Base-by-base conservation (phyloP, 768 basidiomycete genomes). In the Rhizopogon roseolus region DNA sequence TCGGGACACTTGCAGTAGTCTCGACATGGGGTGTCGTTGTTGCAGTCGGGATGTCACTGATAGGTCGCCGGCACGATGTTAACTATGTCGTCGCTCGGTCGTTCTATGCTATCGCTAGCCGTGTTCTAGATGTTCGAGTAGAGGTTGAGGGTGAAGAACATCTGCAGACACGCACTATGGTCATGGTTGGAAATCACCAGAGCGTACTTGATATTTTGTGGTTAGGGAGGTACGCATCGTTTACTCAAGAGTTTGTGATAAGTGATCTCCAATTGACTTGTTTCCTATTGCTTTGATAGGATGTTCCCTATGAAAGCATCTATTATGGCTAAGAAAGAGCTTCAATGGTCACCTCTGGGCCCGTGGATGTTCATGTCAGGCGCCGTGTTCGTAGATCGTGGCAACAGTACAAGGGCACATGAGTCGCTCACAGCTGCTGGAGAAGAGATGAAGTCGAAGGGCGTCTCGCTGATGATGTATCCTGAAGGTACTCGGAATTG, bases 401-500 rank as follows among this genome's bases (percentile, higher is more conserved):
- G 88, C 46, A 92, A 93, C 69, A 86, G 79, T 59, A 68, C 80
- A 25, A 73, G 77, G 19, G 96, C 97, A 0, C 72, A 94, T 16
- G 77, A 76, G 49, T 91, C 91, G 10, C 75, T 99, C 50, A 78
- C 78, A 49, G 80, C 80, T 14, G 96, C 93, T 0, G 91, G 86
- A 1, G 78, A 88, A 60, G 75, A 79, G 40, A 91, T 98, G 85
- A 90, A 88, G 72, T 61, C 67, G 32, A 69, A 73, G 37, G 71
- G 81, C 57, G 78, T 88, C 16, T 93, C 92, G 14, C 71, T 98
- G 44, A 96, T 92, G 89, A 85, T 99, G 71, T 98, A 93, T 72
- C 93, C 96, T 1, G 97, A 98, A 73, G 97, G 97, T 29, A 99
- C 97, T 10, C 84, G 96, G 36, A 84, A 91, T 41, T 80, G 80